These are phyloP conservation scores for Phytophthora meadii DNA, from an alignment of 352 stramenopile genomes.

Conservation along the genomic window DNA sequence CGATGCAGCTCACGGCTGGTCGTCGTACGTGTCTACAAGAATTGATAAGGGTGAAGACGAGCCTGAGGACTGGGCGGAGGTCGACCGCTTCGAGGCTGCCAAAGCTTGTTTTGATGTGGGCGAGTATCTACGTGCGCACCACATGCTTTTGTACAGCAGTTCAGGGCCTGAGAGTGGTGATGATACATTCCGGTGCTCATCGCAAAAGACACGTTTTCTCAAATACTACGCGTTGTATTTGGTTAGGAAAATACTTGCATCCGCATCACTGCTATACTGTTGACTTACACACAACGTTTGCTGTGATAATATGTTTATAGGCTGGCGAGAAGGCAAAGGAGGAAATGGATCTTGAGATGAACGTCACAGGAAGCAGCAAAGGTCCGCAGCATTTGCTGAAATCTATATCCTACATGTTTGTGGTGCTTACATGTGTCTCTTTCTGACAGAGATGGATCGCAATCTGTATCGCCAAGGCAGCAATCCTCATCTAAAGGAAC, in stretches of 20 bases:
- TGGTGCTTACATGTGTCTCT: constrained; percentile 5
- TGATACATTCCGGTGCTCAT: constrained; percentile 6
- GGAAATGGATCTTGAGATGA: constrained; percentile 79
- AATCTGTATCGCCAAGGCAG: constrained; percentile 48
- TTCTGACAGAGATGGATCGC: constrained; percentile 38
- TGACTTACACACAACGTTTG: neutral
- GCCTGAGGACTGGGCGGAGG: constrained; percentile 22
- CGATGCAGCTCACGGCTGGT: constrained; percentile 31
- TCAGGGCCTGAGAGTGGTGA: neutral
- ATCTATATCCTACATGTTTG: too few species aligned
- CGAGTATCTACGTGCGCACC: constrained; percentile 79
- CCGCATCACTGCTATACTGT: neutral
- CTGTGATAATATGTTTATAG: constrained; percentile 21
- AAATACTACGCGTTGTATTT: constrained; percentile 79
- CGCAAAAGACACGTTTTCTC: constrained; percentile 72
- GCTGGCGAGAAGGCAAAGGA: constrained; percentile 86
- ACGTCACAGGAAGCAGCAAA: constrained; percentile 58
- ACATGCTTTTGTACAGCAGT: constrained; percentile 46
- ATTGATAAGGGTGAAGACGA: constrained; percentile 15
- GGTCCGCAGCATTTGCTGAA: neutral
- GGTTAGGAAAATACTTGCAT: constrained; percentile 26
- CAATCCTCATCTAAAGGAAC: constrained; percentile 80
- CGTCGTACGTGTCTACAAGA: constrained; percentile 3
- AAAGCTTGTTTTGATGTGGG: constrained; percentile 72
- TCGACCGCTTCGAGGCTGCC: constrained; percentile 68